Evolutionary conservation across 768 basidiomycete genomes (phyloP).

Genomic region (Paxillus involutus): DNA sequence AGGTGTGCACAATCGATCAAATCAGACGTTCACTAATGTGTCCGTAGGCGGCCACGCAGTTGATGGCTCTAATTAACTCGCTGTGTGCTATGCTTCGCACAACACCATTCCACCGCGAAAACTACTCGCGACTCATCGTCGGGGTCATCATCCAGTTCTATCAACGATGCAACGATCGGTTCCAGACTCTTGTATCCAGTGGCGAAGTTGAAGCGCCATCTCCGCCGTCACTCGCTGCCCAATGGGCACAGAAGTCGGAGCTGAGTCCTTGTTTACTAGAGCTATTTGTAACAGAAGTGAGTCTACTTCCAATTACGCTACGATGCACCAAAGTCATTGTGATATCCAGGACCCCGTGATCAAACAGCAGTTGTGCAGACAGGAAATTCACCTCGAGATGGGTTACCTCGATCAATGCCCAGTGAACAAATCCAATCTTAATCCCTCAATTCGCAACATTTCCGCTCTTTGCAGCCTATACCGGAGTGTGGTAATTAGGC

Average conservation of each 20-base stretch:
- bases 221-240: conserved; percentile 56
- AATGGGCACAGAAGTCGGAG: conserved; percentile 87
- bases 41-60: conserved; percentile 73
- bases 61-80: conserved; percentile 89
- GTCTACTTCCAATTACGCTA: conserved; percentile 20
- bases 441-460: conserved; percentile 70
- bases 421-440: conserved; percentile 63
- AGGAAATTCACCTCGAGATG: conserved; percentile 81
- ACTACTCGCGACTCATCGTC: conserved; percentile 90
- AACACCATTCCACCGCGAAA: conserved; percentile 94
- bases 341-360: conserved; percentile 40
- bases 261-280: conserved; percentile 73
- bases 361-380: conserved; percentile 58
- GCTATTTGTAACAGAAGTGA: conserved; percentile 52
- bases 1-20: conserved; percentile 43
- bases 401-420: conserved; percentile 55
- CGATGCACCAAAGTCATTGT: background rate
- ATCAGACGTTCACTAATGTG: conserved; percentile 4
- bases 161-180: conserved; percentile 87
- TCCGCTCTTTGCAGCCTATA: conserved; percentile 77
- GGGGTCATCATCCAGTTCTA: conserved; percentile 96
- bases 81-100: conserved; percentile 87
- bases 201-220: conserved; percentile 39
- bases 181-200: conserved; percentile 66
- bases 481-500: conserved; percentile 67